Evolutionary conservation across 257 asterid genomes (phyloP).

Genomic region (Nyctanthes arbortristis): DNA sequence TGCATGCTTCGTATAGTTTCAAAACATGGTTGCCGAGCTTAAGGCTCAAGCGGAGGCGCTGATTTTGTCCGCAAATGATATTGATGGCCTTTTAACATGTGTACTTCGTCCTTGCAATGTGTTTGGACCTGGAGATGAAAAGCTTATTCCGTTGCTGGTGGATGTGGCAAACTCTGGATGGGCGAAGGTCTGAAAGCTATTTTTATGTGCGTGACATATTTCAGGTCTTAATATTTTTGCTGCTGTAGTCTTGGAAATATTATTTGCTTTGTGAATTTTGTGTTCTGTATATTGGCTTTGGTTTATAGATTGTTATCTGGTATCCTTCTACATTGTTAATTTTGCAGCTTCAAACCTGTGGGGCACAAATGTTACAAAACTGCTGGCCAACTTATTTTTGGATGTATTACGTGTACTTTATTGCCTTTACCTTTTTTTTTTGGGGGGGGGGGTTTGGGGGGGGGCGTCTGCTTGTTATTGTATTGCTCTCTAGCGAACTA

Average conservation of each 20-base stretch:
- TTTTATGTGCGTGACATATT: conserved; percentile 1
- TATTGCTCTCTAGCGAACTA: conserved; percentile 21
- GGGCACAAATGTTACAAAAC: neutral
- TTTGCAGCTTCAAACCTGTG: conserved; percentile 1
- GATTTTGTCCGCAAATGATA: conserved; percentile 67
- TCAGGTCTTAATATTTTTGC: conserved; percentile 10
- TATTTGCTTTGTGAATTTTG: conserved; percentile 19
- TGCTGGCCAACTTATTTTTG: neutral
- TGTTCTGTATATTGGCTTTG: conserved; percentile 13
- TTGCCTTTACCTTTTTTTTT: neutral
- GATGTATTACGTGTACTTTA: conserved; percentile 13
- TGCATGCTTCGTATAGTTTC: conserved; percentile 47
- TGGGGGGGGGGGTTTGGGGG: too few species aligned
- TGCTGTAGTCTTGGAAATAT: conserved; percentile 7
- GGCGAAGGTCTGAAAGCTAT: conserved; percentile 70
- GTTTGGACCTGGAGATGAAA: conserved; percentile 83
- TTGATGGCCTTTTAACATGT: conserved; percentile 81
- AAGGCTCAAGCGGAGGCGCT: conserved; percentile 91
- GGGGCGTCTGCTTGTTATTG: conserved; percentile 24
- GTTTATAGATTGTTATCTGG: conserved; percentile 3
- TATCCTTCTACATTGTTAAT: conserved; percentile 7
- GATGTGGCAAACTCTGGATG: conserved; percentile 67
- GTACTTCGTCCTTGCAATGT: conserved; percentile 82
- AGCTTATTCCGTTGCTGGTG: conserved; percentile 62
- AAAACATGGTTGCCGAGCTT: conserved; percentile 70